Percentiles rank a stretch among this genome's conserved stretches.
Evolutionary conservation across 78 protist genomes (phyloP).

Genomic region (Tieghemostelium lacteum): DNA sequence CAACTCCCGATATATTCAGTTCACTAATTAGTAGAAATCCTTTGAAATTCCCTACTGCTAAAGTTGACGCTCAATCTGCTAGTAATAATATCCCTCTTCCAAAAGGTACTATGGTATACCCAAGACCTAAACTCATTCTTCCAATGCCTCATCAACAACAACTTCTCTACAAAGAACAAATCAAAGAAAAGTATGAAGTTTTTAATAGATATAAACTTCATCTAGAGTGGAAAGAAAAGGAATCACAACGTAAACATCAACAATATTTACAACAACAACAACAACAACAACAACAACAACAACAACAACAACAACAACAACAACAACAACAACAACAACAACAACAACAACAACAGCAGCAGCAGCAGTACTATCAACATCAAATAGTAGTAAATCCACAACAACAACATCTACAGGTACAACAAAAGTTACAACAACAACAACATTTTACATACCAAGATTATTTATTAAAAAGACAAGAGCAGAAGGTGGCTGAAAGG

Average conservation of each 20-base stretch:
- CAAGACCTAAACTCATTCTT: neutral
- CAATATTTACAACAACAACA: neutral
- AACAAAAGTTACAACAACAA: too few species aligned
- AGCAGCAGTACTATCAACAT: too few species aligned
- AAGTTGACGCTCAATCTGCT: neutral
- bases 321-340: too few species aligned
- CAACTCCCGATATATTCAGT: neutral
- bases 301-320: neutral
- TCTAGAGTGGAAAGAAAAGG: neutral
- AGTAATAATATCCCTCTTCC: neutral
- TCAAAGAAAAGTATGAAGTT: neutral
- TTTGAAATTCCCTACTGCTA: slow-evolving; percentile 3
- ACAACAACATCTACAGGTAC: too few species aligned
- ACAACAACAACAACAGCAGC: too few species aligned
- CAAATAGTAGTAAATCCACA: too few species aligned
- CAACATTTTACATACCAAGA: too few species aligned
- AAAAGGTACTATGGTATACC: neutral
- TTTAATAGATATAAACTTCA: neutral
- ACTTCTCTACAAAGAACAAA: neutral
- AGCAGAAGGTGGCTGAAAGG: too few species aligned
- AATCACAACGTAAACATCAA: neutral
- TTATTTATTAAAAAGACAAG: too few species aligned
- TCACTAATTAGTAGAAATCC: slow-evolving; percentile 34
- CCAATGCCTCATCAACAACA: neutral
- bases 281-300: neutral